Base-by-base conservation (phyloP, 1,139 yeast genomes). In the Suzukiozyma palmioleophila region DNA sequence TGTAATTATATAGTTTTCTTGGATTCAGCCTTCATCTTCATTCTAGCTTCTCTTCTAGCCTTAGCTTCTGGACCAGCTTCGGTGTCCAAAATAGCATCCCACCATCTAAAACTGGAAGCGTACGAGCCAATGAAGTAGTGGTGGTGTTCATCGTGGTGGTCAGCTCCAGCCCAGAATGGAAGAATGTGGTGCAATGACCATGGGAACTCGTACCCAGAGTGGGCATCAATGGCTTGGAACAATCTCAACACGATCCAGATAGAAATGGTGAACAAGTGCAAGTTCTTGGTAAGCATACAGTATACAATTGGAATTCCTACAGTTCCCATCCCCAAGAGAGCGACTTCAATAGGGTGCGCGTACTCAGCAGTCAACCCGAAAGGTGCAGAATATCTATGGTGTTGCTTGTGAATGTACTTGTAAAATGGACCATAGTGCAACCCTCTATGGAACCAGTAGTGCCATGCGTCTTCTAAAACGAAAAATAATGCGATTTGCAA, bases 151-250 rank as follows among this genome's bases (percentile, higher is more conserved):
- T 90, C 97, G 59, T 90, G 97, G 63, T 90, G 97, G 54, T 87
- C 97, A 15, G 97, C 97, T 43, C 97, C 97, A 13, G 97, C 95
- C 97, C 97, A 90, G 66, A 90, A 77, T 28, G 97, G 96, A 43
- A 90, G 60, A 64, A 89, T 81, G 57, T 89, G 87, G 66, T 87
- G 90, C 58, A 90, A 75, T 5, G 96, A 87, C 89, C 95, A 84
- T 42, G 97, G 97, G 77, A 90, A 90, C 56, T 90, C 97, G 64
- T 90, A 90, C 42, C 97, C 97, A 1, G 97, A 88, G 62, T 90
- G 97, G 26, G 97, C 84, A 60, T 90, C 97, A 41, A 90, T 89
- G 8, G 97, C 97, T 67, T 90, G 97, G 67, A 83, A 81, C 50
- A 90, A 77, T 59, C 97, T 79, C 51, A 87, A 62, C n/a, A 85